Conservation (phyloP, 2,329 filamentous ascomycete species). For the Gliomastix tumulicola region DNA sequence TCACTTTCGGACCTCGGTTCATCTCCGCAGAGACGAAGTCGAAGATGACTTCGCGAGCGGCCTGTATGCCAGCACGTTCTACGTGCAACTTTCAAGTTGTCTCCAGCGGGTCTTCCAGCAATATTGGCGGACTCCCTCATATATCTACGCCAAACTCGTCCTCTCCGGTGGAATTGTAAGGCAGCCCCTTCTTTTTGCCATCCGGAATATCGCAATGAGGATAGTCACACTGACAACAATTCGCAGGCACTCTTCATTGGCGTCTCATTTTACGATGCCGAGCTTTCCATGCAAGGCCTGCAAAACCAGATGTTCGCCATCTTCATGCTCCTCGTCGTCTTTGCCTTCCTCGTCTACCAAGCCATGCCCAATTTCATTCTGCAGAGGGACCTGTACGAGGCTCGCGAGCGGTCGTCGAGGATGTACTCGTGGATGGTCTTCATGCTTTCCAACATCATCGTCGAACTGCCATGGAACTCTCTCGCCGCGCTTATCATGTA, state of each 20-base stretch:
- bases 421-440: constrained; percentile 77
- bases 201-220: too few species aligned
- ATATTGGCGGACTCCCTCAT: constrained; percentile 70
- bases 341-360: constrained; percentile 64
- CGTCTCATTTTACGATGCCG: constrained; percentile 69
- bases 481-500: constrained; percentile 17
- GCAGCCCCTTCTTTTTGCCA: too few species aligned
- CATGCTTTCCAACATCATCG: constrained; percentile 63
- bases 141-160: constrained; percentile 72
- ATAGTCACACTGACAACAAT: too few species aligned
- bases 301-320: constrained; percentile 71
- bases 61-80: constrained; percentile 38
- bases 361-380: constrained; percentile 70
- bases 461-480: constrained; percentile 57
- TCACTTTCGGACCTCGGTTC: constrained; percentile 25
- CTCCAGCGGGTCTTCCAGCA: constrained; percentile 61
- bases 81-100: constrained; percentile 53
- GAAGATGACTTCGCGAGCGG: constrained; percentile 45
- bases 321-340: constrained; percentile 58
- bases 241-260: constrained; percentile 63
- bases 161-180: constrained; percentile 59
- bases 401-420: constrained; percentile 63
- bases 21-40: constrained; percentile 50
- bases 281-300: constrained; percentile 58
- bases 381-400: constrained; percentile 66